Conservation (phyloP, 805 yeast genomes). For the Spathaspora girioi region DNA sequence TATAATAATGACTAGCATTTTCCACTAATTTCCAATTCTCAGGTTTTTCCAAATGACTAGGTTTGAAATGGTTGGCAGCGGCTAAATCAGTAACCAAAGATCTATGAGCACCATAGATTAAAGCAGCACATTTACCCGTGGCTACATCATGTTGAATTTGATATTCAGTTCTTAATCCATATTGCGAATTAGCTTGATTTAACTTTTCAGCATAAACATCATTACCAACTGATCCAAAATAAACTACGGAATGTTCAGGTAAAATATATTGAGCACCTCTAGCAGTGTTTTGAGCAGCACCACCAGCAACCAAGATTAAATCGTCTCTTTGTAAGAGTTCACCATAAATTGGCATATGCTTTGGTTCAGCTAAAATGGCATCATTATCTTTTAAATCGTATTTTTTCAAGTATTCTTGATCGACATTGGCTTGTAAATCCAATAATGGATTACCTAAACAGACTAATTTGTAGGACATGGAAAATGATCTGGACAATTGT, state of each 20-base stretch:
- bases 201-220: conserved; percentile 84
- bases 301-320: conserved; percentile 87
- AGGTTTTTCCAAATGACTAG: conserved; percentile 79
- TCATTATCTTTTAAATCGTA: conserved; percentile 87
- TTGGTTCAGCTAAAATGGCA: conserved; percentile 83
- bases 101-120: conserved; percentile 83
- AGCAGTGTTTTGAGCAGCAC: conserved; percentile 99
- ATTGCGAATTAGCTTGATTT: conserved; percentile 75
- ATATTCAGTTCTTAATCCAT: conserved; percentile 86
- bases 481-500: not conserved
- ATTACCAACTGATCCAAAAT: conserved; percentile 95
- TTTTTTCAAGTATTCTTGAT: conserved; percentile 64
- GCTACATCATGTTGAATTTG: conserved; percentile 71
- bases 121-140: conserved; percentile 98
- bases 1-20: conserved; percentile 76
- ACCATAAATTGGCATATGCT: conserved; percentile 80
- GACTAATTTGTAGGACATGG: conserved; percentile 65
- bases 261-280: conserved; percentile 95
- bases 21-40: conserved; percentile 88
- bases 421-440: conserved; percentile 79
- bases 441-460: conserved; percentile 91
- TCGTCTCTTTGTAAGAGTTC: conserved; percentile 64
- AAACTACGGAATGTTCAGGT: conserved; percentile 77
- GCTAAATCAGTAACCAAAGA: conserved; percentile 94
- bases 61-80: conserved; percentile 96